These are phyloP conservation scores for Turnera subulata DNA, from an alignment of 345 rosid genomes.

Conservation along the genomic window DNA sequence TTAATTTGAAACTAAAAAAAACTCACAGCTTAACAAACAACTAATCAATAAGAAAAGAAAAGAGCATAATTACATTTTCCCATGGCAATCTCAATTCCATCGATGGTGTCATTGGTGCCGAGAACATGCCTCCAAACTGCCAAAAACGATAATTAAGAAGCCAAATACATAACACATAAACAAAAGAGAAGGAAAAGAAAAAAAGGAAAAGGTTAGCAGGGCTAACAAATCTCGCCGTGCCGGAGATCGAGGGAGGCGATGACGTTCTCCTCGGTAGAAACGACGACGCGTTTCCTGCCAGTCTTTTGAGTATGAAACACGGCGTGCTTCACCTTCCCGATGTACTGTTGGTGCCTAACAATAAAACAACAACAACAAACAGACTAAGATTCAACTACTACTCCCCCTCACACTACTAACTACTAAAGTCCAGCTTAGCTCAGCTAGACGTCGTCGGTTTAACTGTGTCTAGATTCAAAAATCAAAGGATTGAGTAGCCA, in stretches of 20 bases:
- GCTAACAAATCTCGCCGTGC: conserved; percentile 84
- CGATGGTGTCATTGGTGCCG: conserved; percentile 58
- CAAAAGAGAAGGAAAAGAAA: background rate
- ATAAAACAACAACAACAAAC: background rate
- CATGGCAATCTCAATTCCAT: conserved; percentile 72
- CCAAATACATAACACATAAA: background rate
- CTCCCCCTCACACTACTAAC: too few species aligned
- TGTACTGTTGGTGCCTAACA: conserved; percentile 75
- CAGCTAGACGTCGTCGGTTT: background rate
- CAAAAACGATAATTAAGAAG: background rate
- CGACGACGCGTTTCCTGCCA: conserved; percentile 89
- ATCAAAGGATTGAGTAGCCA: too few species aligned
- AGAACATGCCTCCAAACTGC: conserved; percentile 96
- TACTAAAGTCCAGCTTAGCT: background rate
- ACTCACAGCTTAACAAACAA: background rate
- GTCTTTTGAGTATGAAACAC: conserved; percentile 95
- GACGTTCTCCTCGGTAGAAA: conserved; percentile 88
- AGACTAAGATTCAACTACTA: too few species aligned
- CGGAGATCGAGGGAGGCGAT: conserved; percentile 97
- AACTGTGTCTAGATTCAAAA: background rate
- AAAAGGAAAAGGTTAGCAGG: background rate
- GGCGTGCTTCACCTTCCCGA: conserved; percentile 93
- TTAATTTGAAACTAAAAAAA: too few species aligned
- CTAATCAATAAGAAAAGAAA: background rate
- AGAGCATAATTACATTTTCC: conserved; percentile 60